Evolutionary conservation across 1,139 yeast genomes (phyloP).

Genomic region (Ogataea hybrid): DNA sequence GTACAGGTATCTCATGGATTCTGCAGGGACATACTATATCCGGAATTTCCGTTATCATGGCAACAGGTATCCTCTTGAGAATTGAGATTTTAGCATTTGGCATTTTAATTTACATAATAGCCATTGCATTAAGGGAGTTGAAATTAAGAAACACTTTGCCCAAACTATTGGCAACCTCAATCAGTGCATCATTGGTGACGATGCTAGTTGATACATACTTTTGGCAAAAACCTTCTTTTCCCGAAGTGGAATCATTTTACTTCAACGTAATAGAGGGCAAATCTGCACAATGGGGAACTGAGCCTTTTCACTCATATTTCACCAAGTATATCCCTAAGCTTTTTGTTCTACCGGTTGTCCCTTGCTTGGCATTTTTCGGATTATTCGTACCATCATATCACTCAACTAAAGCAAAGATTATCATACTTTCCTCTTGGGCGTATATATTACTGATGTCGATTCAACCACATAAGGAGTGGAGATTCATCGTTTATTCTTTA

Average conservation of each 20-base stretch:
- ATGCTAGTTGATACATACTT: constrained; percentile 67
- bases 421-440: constrained; percentile 46
- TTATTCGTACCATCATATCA: constrained; percentile 38
- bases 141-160: constrained; percentile 37
- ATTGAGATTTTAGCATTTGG: constrained; percentile 68
- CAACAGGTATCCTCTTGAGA: constrained; percentile 68
- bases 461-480: constrained; percentile 95
- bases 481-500: constrained; percentile 73
- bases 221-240: constrained; percentile 58
- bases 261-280: constrained; percentile 76
- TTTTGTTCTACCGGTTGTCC: constrained; percentile 59
- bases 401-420: constrained; percentile 36
- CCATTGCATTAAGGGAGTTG: constrained; percentile 44
- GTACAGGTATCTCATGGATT: constrained; percentile 50
- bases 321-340: constrained; percentile 53
- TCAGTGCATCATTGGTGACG: constrained; percentile 51
- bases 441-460: constrained; percentile 65
- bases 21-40: constrained; percentile 44
- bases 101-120: constrained; percentile 43
- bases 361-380: constrained; percentile 47
- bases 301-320: constrained; percentile 71
- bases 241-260: constrained; percentile 70
- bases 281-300: constrained; percentile 79
- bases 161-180: constrained; percentile 50
- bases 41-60: constrained; percentile 59